phyloP scores from a whole-genome alignment of 495 filamentous ascomycete species.

The Penicillium desertorum region DNA sequence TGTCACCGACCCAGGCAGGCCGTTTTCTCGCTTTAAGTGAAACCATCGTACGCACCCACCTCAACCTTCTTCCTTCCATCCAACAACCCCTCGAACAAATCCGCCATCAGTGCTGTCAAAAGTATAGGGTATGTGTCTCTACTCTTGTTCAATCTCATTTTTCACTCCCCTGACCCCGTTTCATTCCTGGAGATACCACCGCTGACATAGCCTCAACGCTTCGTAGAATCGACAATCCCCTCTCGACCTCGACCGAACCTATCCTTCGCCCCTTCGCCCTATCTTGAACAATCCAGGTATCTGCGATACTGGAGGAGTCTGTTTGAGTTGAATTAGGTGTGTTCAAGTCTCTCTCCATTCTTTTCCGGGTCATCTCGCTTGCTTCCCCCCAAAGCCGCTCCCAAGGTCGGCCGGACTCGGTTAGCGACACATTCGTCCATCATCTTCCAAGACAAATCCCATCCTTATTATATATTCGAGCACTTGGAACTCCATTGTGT shows the following conservation, averaged over 20 bases:
- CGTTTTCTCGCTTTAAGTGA: conserved; percentile 47
- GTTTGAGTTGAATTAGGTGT: conserved; percentile 37
- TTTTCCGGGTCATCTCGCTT: conserved; percentile 43
- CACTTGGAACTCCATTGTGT: conserved; percentile 25
- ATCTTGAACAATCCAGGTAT: conserved; percentile 20
- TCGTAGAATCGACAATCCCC: conserved; percentile 40
- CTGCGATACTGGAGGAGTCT: conserved; percentile 34
- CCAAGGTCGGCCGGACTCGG: conserved; percentile 38
- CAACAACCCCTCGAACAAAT: conserved; percentile 15
- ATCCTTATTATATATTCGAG: conserved; percentile 25
- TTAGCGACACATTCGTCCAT: conserved; percentile 31
- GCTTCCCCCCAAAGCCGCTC: conserved; percentile 31
- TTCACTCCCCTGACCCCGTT: conserved; percentile 15
- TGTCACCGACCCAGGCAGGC: conserved; percentile 42
- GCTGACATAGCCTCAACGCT: conserved; percentile 49
- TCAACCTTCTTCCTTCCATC: conserved; percentile 27
- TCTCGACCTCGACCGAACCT: conserved; percentile 28
- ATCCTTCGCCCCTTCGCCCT: conserved; percentile 18
- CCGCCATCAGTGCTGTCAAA: conserved; percentile 16
- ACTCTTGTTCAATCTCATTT: neutral
- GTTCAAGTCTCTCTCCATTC: conserved; percentile 40
- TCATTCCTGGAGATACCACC: conserved; percentile 37
- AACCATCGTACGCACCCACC: conserved; percentile 45
- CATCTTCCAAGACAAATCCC: conserved; percentile 16
- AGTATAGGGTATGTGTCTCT: conserved; percentile 24